phyloP scores from a whole-genome alignment of 495 filamentous ascomycete species.

The Xylaria intraflava region DNA sequence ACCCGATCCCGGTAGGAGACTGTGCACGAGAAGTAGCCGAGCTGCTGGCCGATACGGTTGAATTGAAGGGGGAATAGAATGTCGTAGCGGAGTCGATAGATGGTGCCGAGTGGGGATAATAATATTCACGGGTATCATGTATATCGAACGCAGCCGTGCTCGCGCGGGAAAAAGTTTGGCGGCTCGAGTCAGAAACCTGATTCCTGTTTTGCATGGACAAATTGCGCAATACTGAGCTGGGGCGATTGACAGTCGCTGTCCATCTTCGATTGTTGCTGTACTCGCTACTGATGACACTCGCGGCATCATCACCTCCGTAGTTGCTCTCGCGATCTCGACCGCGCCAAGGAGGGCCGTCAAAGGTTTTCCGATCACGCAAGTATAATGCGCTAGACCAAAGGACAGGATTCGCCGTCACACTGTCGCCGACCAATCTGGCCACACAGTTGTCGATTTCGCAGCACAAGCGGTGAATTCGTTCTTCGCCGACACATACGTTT shows the following conservation, averaged over 20 bases:
- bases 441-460: constrained; percentile 85
- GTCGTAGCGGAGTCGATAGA: constrained; percentile 73
- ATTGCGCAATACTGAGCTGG: constrained; percentile 39
- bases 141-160: constrained; percentile 54
- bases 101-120: constrained; percentile 59
- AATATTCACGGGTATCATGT: constrained; percentile 64
- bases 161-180: constrained; percentile 51
- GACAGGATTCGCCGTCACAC: constrained; percentile 78
- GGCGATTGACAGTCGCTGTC: constrained; percentile 27
- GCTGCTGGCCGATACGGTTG: constrained; percentile 54
- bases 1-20: constrained; percentile 50
- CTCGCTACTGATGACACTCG: constrained; percentile 52
- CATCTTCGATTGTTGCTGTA: constrained; percentile 36
- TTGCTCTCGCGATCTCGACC: constrained; percentile 36
- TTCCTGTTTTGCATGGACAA: constrained; percentile 51
- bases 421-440: constrained; percentile 79
- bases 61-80: constrained; percentile 81
- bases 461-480: constrained; percentile 90
- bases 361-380: constrained; percentile 65
- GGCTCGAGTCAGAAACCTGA: constrained; percentile 60
- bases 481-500: constrained; percentile 93
- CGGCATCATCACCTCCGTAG: constrained; percentile 42
- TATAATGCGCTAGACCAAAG: constrained; percentile 91
- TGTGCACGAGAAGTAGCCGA: constrained; percentile 50
- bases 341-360: constrained; percentile 55